Evolutionary conservation across 192 early-diverging fungal genomes (phyloP), one percentile per base, ranked within the genome.

Genomic region (Rhizoclosmatium globosum): DNA sequence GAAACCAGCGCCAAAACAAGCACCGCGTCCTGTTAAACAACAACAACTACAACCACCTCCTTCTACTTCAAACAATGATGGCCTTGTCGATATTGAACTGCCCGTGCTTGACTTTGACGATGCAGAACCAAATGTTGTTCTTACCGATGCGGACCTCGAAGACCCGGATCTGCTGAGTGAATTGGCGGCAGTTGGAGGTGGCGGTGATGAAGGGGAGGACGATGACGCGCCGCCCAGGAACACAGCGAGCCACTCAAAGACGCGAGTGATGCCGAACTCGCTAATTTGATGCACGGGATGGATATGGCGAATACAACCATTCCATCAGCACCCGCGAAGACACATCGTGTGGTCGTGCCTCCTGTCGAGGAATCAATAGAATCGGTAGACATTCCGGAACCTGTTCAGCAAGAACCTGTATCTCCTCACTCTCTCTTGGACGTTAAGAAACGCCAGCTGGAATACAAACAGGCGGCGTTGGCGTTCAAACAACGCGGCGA

Each of bases 121-220:
- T 17, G 86, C 86, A 21, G 89, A 92, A 57, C 86, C 88, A 44
- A 77, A 84, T 4, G 88, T 94, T 3, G 89, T 91, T 17, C 81
- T 95, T 47, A 89, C 86, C 6, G 94, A 95, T 31, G 86, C 87
- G 3, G 94, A 95, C 78, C 79, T 93, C 82, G 91, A 92, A 46
- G 93, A 95, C 77, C 94, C 94, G 3, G 82, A 85, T n/a, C 82
- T 95, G 44, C 79, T 95, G 85, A 89, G 87, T 82, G 78, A 78
- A 64, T 48, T 80, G 11, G 15, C 60, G 38, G 60, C 64, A 9
- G 77, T 89, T 57, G 80, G 79, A 3, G 80, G 68, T 7, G 47
- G 39, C 6, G 46, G 17, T 38, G 23, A 46, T 15, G 78, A 45
- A 19, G 42, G 41, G 44, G 78, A 70, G 21, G 3, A 48, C 38